These are phyloP conservation scores for Aegilops tauschii DNA, from an alignment of 176 grass and related monocot genomes.

Conservation along the genomic window DNA sequence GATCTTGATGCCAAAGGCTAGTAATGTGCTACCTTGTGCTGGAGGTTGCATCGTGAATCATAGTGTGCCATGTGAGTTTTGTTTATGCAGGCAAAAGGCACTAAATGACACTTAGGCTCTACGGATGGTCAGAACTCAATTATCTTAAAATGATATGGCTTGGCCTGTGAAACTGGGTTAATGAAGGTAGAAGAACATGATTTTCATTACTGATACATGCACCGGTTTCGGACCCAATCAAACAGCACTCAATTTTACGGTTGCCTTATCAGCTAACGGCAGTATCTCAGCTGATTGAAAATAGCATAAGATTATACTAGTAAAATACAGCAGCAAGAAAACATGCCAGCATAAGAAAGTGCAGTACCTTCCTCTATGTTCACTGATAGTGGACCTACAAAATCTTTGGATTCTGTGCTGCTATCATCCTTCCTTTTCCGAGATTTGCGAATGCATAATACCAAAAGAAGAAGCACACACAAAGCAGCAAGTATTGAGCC, in stretches of 20 bases:
- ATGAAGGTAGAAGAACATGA: background rate
- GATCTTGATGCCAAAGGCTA: background rate
- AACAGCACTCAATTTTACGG: background rate
- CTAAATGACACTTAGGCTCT: background rate
- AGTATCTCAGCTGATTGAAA: slow-evolving; percentile 16
- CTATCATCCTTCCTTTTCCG: slow-evolving; percentile 60
- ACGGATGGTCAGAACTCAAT: background rate
- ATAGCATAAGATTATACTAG: slow-evolving; percentile 17
- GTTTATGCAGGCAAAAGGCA: slow-evolving; percentile 20
- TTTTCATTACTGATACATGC: slow-evolving; percentile 7
- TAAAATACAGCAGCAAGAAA: slow-evolving; percentile 13
- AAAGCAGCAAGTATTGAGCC: slow-evolving; percentile 60
- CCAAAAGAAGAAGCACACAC: slow-evolving; percentile 49
- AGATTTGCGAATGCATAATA: slow-evolving; percentile 47
- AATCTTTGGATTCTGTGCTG: slow-evolving; percentile 64
- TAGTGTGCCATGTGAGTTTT: background rate
- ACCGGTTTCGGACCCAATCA: slow-evolving; percentile 13
- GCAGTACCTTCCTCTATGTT: slow-evolving; percentile 64
- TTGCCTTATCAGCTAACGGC: background rate
- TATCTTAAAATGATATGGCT: background rate
- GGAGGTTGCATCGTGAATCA: slow-evolving; percentile 1
- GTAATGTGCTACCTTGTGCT: background rate
- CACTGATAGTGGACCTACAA: slow-evolving; percentile 47
- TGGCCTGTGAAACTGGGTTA: background rate
- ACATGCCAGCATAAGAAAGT: slow-evolving; percentile 20